A percentile compares a stretch with the other conserved stretches of the same genome.
phyloP scores from a whole-genome alignment of 1,284 basidiomycete genomes.

The Porogramme epimiltina region DNA sequence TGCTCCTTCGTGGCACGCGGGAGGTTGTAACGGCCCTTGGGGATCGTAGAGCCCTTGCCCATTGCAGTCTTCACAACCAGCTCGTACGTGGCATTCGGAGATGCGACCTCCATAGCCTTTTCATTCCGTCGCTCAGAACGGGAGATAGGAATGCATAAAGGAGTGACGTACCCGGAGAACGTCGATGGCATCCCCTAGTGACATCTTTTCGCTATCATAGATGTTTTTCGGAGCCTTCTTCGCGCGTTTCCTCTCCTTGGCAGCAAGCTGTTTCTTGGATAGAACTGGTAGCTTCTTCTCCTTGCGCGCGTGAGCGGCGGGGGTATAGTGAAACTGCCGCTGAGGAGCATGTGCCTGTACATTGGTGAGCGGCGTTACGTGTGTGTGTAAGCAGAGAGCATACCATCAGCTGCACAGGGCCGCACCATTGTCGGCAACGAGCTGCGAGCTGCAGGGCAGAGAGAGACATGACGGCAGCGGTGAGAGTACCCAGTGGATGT shows the following conservation, averaged over 20 bases:
- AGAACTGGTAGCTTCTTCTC: slow-evolving; percentile 49
- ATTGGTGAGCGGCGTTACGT: not conserved
- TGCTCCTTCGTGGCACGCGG: slow-evolving; percentile 76
- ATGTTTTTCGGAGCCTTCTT: slow-evolving; percentile 47
- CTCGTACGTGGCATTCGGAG: slow-evolving; percentile 76
- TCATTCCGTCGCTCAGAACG: too few relatives aligned
- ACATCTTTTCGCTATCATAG: slow-evolving; percentile 62
- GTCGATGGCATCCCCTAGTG: slow-evolving; percentile 61
- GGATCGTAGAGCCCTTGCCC: slow-evolving; percentile 72
- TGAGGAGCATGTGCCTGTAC: slow-evolving; percentile 21
- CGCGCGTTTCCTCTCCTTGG: slow-evolving; percentile 50
- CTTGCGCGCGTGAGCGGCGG: slow-evolving; percentile 45
- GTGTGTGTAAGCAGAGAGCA: not conserved
- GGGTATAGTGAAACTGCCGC: slow-evolving; percentile 54
- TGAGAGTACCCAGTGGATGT: not conserved
- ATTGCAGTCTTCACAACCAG: slow-evolving; percentile 80
- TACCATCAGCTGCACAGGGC: slow-evolving; percentile 10
- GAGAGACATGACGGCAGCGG: slow-evolving; percentile 23
- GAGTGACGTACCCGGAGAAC: slow-evolving; percentile 64
- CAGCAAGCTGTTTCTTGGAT: slow-evolving; percentile 67
- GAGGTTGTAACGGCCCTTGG: slow-evolving; percentile 76
- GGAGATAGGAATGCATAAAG: not conserved
- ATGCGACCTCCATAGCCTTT: slow-evolving; percentile 82
- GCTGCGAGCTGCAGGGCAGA: slow-evolving; percentile 16
- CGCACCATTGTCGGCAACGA: slow-evolving; percentile 25